These are phyloP conservation scores for Debaryomyces nepalensis DNA, from an alignment of 1,139 yeast genomes.

Conservation along the genomic window DNA sequence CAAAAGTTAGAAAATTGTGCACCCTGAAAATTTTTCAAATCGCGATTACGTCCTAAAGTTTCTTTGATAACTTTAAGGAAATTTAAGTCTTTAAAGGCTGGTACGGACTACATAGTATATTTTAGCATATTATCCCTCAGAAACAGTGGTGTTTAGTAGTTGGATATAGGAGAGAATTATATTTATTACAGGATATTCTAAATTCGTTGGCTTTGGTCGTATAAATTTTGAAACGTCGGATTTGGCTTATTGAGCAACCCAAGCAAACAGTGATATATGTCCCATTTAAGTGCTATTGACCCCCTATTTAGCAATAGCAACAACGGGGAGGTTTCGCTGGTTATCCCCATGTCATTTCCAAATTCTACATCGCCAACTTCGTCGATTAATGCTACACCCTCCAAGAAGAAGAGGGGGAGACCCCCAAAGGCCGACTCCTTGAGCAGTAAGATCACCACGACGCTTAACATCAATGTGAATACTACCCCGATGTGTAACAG, in stretches of 20 bases:
- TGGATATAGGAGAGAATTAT: neutral
- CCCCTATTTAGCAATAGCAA: conserved; percentile 1
- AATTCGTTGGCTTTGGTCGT: neutral
- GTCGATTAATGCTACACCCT: conserved; percentile 21
- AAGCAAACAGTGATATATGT: conserved; percentile 5
- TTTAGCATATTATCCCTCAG: neutral
- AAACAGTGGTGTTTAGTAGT: neutral
- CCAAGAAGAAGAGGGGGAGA: conserved; percentile 50
- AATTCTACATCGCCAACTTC: conserved; percentile 9
- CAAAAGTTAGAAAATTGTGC: too few species aligned
- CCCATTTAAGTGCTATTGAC: conserved; percentile 2
- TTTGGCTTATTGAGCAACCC: neutral
- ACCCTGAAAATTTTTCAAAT: conserved; percentile 10
- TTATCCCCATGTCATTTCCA: conserved; percentile 7
- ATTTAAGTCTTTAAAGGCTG: too few species aligned
- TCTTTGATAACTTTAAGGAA: too few species aligned
- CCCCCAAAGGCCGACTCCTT: conserved; percentile 53
- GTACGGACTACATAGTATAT: too few species aligned
- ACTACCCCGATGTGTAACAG: conserved; percentile 37
- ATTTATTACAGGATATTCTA: neutral
- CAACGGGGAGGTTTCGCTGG: conserved; percentile 5
- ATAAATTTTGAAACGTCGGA: conserved; percentile 1
- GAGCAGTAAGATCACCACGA: conserved; percentile 44
- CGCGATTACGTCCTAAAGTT: conserved; percentile 3
- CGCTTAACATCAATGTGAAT: conserved; percentile 49